Percentiles rank a stretch among this genome's conserved stretches.
Evolutionary conservation across 495 filamentous ascomycete species (phyloP).

Genomic region (Paragyromitra xinjiangensis): DNA sequence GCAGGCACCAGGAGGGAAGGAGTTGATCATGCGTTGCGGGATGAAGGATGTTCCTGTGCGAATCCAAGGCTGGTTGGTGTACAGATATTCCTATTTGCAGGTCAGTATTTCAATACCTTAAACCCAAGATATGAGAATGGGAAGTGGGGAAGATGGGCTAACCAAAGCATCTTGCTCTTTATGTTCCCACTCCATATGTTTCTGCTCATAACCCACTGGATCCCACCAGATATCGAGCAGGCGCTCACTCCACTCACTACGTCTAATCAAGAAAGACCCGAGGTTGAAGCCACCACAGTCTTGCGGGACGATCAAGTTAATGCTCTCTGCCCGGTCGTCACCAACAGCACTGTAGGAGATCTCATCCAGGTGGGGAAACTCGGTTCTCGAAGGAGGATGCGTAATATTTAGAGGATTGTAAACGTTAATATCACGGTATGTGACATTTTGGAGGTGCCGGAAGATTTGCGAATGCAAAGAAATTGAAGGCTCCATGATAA

Average conservation of each 20-base stretch:
- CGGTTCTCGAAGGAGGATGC: constrained; percentile 73
- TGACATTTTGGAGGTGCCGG: constrained; percentile 73
- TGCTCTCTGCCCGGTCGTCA: constrained; percentile 74
- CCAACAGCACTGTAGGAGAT: constrained; percentile 74
- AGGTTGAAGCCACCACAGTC: constrained; percentile 97
- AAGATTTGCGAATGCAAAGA: constrained; percentile 92
- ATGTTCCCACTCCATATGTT: constrained; percentile 99
- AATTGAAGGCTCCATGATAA: constrained; percentile 94
- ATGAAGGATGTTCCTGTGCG: constrained; percentile 88
- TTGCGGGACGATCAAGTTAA: constrained; percentile 89
- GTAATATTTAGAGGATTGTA: constrained; percentile 96
- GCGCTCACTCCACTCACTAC: constrained; percentile 88
- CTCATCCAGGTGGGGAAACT: constrained; percentile 73
- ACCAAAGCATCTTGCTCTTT: constrained; percentile 92
- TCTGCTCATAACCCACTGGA: constrained; percentile 95
- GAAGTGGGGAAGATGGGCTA: neutral
- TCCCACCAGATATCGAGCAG: constrained; percentile 99
- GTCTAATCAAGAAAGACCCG: constrained; percentile 89
- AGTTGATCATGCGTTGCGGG: constrained; percentile 90
- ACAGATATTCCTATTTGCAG: constrained; percentile 74
- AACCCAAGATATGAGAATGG: neutral
- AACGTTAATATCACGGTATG: constrained; percentile 94
- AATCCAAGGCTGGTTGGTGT: constrained; percentile 91
- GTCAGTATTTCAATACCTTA: constrained; percentile 32
- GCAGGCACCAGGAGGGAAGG: constrained; percentile 90